phyloP scores from a whole-genome alignment of 495 filamentous ascomycete genomes.

The Xylona heveae region DNA sequence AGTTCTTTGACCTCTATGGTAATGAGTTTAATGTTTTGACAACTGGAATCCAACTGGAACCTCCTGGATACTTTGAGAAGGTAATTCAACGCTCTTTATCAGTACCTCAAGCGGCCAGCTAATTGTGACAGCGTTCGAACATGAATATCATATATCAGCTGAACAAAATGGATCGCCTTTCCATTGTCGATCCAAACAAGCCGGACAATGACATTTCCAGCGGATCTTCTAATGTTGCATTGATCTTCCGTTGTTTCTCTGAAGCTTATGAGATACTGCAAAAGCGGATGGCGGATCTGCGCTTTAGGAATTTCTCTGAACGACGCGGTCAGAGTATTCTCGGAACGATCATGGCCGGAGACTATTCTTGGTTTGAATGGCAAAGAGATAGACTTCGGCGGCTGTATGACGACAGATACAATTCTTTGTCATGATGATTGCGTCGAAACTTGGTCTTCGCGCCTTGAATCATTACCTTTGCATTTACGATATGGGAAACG shows the following conservation, averaged over 20 bases:
- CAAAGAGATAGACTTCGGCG: conserved; percentile 32
- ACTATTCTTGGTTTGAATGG: conserved; percentile 45
- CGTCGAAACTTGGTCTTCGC: no score
- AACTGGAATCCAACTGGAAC: conserved; percentile 51
- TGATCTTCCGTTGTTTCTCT: conserved; percentile 42
- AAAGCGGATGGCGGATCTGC: conserved; percentile 28
- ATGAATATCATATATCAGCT: not conserved
- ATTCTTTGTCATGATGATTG: no score
- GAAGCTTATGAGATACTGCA: conserved; percentile 35
- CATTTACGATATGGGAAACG: no score
- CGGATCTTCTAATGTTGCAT: conserved; percentile 40
- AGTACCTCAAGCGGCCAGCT: not conserved
- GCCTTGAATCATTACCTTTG: no score
- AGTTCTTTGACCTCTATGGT: conserved; percentile 79
- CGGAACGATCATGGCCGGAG: conserved; percentile 40
- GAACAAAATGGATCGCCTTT: conserved; percentile 32
- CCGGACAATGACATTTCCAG: conserved; percentile 67
- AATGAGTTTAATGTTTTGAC: conserved; percentile 44
- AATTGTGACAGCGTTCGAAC: conserved; percentile 5
- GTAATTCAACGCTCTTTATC: conserved; percentile 21
- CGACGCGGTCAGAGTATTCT: conserved; percentile 33
- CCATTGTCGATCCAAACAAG: conserved; percentile 79
- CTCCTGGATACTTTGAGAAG: conserved; percentile 52
- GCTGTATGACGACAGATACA: conserved; percentile 18
- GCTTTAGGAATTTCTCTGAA: conserved; percentile 6